Percentiles rank a stretch among this genome's conserved stretches.
Evolutionary conservation across 495 filamentous ascomycete genomes (phyloP).

Genomic region (Trichoderma erinaceum): DNA sequence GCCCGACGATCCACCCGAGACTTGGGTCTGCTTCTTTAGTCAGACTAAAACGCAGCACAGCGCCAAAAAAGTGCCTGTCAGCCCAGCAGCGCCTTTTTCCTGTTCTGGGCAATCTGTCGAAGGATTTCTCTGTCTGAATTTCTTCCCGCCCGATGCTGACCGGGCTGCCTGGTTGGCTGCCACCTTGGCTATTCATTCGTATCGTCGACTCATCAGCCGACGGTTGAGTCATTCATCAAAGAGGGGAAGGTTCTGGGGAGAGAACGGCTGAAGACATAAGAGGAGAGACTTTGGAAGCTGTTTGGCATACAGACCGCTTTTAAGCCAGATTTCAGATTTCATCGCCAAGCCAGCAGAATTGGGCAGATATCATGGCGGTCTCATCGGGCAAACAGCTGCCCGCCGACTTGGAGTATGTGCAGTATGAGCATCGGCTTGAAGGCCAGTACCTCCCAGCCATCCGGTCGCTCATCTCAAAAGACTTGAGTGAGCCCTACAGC

Average conservation of each 20-base stretch:
- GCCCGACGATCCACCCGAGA: not conserved
- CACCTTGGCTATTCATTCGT: not conserved
- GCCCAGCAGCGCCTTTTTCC: not conserved
- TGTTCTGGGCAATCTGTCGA: not conserved
- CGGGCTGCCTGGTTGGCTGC: conserved; percentile 8
- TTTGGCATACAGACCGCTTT: not conserved
- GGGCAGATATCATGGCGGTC: not conserved
- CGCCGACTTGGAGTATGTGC: conserved; percentile 66
- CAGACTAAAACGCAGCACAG: not conserved
- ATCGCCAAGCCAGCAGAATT: not conserved
- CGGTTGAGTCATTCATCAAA: conserved; percentile 7
- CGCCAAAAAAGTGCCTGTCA: not conserved
- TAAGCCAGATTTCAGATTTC: not conserved
- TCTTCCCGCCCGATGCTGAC: conserved; percentile 6
- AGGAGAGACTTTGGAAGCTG: not conserved
- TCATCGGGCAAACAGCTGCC: conserved; percentile 26
- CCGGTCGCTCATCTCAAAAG: conserved; percentile 88
- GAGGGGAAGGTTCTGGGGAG: not conserved
- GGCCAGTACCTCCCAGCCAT: conserved; percentile 78
- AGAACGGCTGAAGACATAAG: not conserved
- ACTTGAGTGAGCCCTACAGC: conserved; percentile 97
- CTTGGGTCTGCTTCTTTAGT: not conserved
- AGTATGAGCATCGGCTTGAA: conserved; percentile 75
- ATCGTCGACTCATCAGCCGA: conserved; percentile 4
- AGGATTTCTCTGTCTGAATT: not conserved